These are phyloP conservation scores for Steccherinum ochraceum DNA, from an alignment of 768 basidiomycete genomes.

Conservation along the genomic window DNA sequence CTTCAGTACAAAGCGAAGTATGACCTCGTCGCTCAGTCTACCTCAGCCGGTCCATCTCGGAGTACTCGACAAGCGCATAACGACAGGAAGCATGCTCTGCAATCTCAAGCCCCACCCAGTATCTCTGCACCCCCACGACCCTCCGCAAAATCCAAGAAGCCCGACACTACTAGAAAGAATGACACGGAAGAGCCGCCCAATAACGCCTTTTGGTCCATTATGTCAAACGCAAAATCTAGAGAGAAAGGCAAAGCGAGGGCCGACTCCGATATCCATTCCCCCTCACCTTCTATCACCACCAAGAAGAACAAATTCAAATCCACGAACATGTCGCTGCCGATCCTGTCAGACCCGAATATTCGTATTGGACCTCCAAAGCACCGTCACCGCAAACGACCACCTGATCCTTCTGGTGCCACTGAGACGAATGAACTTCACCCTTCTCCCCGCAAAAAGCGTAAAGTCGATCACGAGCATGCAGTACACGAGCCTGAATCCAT, in stretches of 20 bases:
- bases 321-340: no score
- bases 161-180: not conserved
- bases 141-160: constrained; percentile 5
- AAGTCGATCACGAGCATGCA: constrained; percentile 3
- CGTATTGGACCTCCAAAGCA: no score
- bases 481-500: not conserved
- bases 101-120: constrained; percentile 17
- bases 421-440: not conserved
- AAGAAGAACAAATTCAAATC: no score
- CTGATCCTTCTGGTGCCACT: constrained; percentile 1
- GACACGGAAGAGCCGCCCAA: constrained; percentile 1
- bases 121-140: constrained; percentile 14
- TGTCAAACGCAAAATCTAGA: constrained; percentile 18
- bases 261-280: no score
- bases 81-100: constrained; percentile 44
- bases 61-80: constrained; percentile 55
- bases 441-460: constrained; percentile 13
- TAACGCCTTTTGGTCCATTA: constrained; percentile 25
- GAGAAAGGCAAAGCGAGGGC: constrained; percentile 27
- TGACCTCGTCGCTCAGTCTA: constrained; percentile 50
- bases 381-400: constrained; percentile 1
- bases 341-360: no score
- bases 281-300: no score
- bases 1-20: constrained; percentile 53
- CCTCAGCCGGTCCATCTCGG: constrained; percentile 43